Base-by-base conservation (phyloP, 768 basidiomycete genomes). In the Boletus pseudo-olivaceus region DNA sequence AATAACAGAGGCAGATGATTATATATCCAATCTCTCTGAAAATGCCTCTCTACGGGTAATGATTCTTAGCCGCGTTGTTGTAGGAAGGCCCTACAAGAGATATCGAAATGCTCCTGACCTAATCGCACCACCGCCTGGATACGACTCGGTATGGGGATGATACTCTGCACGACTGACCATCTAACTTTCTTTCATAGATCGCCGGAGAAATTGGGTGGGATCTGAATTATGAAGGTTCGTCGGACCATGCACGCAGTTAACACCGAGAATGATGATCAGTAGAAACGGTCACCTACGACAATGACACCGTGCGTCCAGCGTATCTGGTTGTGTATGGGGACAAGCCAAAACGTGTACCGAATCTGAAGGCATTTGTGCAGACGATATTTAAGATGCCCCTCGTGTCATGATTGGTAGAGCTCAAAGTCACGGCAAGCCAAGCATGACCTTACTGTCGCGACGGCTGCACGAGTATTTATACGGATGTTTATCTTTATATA, bases 291-390 rank as follows among this genome's bases (percentile, higher is more conserved):
- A 83, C 84, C 14, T 87, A 87, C 59, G 62, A 73, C 41, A 85
- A 85, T 60, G 83, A 85, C 57, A 84, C 85, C 29, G 80, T 85
- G 59, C 79, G 83, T 8, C 85, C 85, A 17, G 82, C 82, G 0
- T 87, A 79, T 67, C 72, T 87, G 52, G 67, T 87, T n/a, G 78
- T 85, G 19, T 87, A 86, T 60, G 82, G 80, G 17, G 44, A 65
- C 35, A 67, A 71, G 48, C 50, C 62, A 34, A 42, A 49, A 44
- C 59, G 54, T 33, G 42, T 47, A 9, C 51, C 37, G 5, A 63
- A 56, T 57, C 46, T 69, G 51, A 72, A 65, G 49, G 55, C 65
- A 37, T 60, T 70, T 39, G 51, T 72, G 27, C 63, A 51, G 42
- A 63, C 46, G 27, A 55, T 70, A 12, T 70, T 70, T 45, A 70